Base-by-base conservation (phyloP, 2,329 filamentous ascomycete genomes). In the Penicillium hordei region DNA sequence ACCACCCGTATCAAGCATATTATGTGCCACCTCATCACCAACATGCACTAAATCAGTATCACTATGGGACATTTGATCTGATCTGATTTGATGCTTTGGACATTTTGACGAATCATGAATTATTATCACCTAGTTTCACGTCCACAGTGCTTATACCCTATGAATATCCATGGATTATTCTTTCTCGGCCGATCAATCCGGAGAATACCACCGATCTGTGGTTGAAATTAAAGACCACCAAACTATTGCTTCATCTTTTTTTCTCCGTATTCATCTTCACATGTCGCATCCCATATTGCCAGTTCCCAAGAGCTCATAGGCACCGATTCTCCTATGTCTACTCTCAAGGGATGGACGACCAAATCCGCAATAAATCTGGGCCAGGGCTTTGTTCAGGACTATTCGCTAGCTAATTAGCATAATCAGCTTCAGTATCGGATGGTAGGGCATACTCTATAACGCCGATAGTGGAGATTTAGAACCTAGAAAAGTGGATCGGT, bases 1-100 rank as follows among this genome's bases (percentile, higher is more conserved):
- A 91, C 62, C 90, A 93, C 74, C 90, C 91, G 1, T 95, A 94
- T 69, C 88, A 91, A 69, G 86, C 87, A 50, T 88, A 88, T 75
- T 95, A 93, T 67, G 87, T 91, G 61, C 87, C 89, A 36, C 89
- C 90, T 1, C 69, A 74, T 64, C 81, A 76, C 60, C 69, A 74
- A 62, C 81, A 76, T 60, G 67, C 70, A 45, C 57, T 69, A 25
- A 60, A 66, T 36, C 62, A 65, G 44, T 72, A 70, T 56, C 59
- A 68, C 13, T 70, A 69, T 34, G 59, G 45, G 10, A 23, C 55
- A 10, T 49, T 59, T 59, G 34, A 52, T 60, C 5, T 59, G 34
- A 52, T 60, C 5, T 61, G 44, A 53, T 57, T 7, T 19, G 19
- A 44, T 23, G 23, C 7, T 27, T n/a, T 3, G 3, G 21, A 9